A percentile compares a stretch with the other conserved stretches of the same genome.
Evolutionary conservation across 306 rosid species (phyloP).

Genomic region (Cicer arietinum): DNA sequence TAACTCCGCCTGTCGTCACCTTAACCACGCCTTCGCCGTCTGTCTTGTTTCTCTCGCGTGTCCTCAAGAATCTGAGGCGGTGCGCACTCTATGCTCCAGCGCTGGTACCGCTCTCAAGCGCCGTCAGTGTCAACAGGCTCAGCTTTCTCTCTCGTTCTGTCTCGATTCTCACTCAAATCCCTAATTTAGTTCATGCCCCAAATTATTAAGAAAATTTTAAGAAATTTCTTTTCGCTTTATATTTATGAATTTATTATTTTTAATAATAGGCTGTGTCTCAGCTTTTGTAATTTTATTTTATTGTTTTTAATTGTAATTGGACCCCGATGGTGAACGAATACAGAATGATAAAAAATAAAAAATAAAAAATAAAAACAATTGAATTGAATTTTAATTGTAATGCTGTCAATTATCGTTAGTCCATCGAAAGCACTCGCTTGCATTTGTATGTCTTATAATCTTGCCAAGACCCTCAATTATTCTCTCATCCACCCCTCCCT

Average conservation of each 20-base stretch:
- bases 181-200: neutral
- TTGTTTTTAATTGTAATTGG: neutral
- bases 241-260: neutral
- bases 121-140: constrained; percentile 70
- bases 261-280: neutral
- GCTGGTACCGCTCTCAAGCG: constrained; percentile 68
- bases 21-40: constrained; percentile 58
- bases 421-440: too few relatives aligned
- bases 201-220: neutral
- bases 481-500: too few relatives aligned
- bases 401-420: neutral
- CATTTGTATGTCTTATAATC: too few relatives aligned
- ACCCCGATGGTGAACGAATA: neutral
- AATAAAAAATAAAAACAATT: too few relatives aligned
- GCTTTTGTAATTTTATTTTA: neutral
- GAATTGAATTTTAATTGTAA: too few relatives aligned
- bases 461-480: too few relatives aligned
- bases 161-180: constrained; percentile 52
- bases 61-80: constrained; percentile 59
- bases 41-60: constrained; percentile 61
- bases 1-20: constrained; percentile 60
- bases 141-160: constrained; percentile 62
- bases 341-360: neutral
- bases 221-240: neutral
- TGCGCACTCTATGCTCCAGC: constrained; percentile 60